Conservation (phyloP, 2,329 filamentous ascomycete species). For the Talaromyces sp. region DNA sequence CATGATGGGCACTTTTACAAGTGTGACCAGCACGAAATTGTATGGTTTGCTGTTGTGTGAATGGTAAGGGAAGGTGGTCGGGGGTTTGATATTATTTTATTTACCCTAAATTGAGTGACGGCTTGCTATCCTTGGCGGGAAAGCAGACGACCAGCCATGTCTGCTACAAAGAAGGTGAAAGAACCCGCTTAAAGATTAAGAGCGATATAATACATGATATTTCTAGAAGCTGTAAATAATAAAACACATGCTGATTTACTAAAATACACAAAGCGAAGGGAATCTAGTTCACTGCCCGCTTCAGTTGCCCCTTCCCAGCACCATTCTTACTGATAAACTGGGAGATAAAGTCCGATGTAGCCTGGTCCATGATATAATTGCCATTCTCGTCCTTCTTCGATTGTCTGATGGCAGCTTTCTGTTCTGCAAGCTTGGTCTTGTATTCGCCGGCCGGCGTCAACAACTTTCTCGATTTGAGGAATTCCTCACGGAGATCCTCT, state of each 20-base stretch:
- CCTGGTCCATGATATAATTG: constrained; percentile 32
- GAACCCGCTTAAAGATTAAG: not conserved
- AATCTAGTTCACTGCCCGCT: not conserved
- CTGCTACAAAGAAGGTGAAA: not conserved
- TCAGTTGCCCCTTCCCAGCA: not conserved
- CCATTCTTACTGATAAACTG: constrained; percentile 31
- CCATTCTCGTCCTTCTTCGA: constrained; percentile 36
- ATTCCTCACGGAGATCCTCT: constrained; percentile 51
- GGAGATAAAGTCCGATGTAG: constrained; percentile 36
- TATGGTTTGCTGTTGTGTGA: not conserved
- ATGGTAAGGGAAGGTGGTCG: not conserved
- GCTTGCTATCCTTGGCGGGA: constrained; percentile 3
- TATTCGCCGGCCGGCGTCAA: constrained; percentile 48
- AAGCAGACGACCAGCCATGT: not conserved
- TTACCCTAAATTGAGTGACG: not conserved
- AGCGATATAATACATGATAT: constrained; percentile 4
- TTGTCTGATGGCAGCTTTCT: constrained; percentile 35
- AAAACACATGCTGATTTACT: not conserved
- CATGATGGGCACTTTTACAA: constrained; percentile 25
- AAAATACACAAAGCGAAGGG: constrained; percentile 12
- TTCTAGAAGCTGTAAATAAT: not conserved
- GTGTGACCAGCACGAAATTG: not conserved
- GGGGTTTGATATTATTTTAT: constrained; percentile 5
- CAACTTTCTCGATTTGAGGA: constrained; percentile 44
- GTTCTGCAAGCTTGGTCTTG: constrained; percentile 33